phyloP scores from a whole-genome alignment of 306 rosid species.

The Fagus crenata region DNA sequence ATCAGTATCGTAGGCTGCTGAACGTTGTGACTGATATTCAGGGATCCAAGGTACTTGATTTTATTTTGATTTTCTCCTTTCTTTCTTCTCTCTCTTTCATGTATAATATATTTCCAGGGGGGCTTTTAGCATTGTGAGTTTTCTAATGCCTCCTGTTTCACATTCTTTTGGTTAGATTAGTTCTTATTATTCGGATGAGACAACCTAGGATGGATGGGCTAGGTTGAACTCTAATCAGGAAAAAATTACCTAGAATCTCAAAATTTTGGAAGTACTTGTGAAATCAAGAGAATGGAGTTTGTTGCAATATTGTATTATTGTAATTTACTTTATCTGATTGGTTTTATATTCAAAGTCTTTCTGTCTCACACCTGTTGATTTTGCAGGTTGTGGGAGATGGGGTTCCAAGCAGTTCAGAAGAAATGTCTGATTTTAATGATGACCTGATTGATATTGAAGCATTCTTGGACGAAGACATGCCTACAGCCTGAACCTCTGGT shows the following conservation, averaged over 20 bases:
- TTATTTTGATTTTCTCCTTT: not conserved
- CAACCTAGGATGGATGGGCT: conserved; percentile 3
- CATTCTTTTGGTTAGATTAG: not conserved
- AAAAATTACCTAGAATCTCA: not conserved
- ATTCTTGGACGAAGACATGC: conserved; percentile 64
- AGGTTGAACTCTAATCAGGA: not conserved
- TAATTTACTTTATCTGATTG: not conserved
- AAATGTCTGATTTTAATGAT: conserved; percentile 35
- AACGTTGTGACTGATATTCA: conserved; percentile 63
- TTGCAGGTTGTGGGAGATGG: conserved; percentile 50
- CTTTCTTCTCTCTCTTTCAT: not conserved
- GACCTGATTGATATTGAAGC: conserved; percentile 54
- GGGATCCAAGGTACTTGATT: conserved; percentile 62
- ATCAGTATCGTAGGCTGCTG: conserved; percentile 74
- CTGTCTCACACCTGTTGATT: not conserved
- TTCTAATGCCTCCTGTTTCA: not conserved
- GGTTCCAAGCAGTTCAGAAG: conserved; percentile 33
- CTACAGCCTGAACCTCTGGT: conserved; percentile 33
- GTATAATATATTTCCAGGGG: not conserved
- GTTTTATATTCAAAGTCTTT: not conserved
- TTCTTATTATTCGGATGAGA: not conserved
- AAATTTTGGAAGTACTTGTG: not conserved
- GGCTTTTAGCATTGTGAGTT: not conserved
- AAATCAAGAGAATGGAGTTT: not conserved
- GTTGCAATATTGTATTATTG: not conserved